Conservation (phyloP, 352 stramenopile genomes). For the Phytopythium montanum region DNA sequence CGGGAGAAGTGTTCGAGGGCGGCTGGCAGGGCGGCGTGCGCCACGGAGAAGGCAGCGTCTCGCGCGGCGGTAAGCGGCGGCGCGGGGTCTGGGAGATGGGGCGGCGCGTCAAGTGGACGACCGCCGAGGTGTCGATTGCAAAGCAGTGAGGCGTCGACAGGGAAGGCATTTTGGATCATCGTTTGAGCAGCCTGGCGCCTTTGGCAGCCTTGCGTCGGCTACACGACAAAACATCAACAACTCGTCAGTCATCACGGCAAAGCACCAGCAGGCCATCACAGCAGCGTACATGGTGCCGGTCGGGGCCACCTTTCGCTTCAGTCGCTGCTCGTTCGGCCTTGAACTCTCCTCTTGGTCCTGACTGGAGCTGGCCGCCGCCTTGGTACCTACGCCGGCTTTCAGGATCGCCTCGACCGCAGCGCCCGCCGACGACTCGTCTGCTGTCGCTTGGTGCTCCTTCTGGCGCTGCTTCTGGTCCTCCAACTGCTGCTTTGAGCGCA, state of each 20-base stretch:
- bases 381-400: not conserved
- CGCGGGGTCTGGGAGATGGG: conserved; percentile 59
- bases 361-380: not conserved
- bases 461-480: conserved; percentile 9
- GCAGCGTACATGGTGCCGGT: conserved; percentile 42
- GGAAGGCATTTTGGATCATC: conserved; percentile 17
- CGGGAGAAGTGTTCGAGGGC: conserved; percentile 55
- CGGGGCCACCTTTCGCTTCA: conserved; percentile 45
- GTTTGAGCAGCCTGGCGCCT: conserved; percentile 53
- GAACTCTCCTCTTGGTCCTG: not conserved
- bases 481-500: conserved; percentile 28
- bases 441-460: not conserved
- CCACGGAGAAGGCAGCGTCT: conserved; percentile 57
- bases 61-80: conserved; percentile 33
- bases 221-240: conserved; percentile 6
- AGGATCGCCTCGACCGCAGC: not conserved
- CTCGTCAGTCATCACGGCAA: not conserved
- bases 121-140: conserved; percentile 38
- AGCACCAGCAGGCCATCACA: too few relatives aligned
- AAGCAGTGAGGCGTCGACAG: conserved; percentile 17
- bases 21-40: conserved; percentile 47
- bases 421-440: not conserved
- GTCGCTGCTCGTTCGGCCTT: conserved; percentile 9
- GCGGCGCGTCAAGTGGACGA: conserved; percentile 62
- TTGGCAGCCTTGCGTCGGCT: conserved; percentile 45